Percentiles rank a stretch among this genome's conserved stretches.
phyloP scores from a whole-genome alignment of 805 yeast genomes.

The Saturnispora silvae region DNA sequence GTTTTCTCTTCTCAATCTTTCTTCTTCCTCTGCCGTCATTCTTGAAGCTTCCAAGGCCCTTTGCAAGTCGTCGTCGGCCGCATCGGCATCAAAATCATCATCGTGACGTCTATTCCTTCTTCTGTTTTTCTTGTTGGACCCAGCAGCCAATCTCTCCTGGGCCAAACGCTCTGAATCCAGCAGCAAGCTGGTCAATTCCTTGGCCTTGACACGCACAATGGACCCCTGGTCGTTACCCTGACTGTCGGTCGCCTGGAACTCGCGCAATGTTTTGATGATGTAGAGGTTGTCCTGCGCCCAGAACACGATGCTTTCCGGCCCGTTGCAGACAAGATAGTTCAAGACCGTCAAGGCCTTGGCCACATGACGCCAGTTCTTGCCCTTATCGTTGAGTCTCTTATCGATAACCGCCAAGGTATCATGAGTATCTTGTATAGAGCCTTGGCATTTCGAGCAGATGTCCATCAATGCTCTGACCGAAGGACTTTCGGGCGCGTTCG shows the following conservation, averaged over 20 bases:
- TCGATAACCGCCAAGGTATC: conserved; percentile 93
- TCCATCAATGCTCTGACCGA: conserved; percentile 73
- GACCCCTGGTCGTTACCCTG: conserved; percentile 78
- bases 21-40: conserved; percentile 78
- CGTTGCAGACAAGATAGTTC: conserved; percentile 76
- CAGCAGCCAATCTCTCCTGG: conserved; percentile 47
- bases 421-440: conserved; percentile 60
- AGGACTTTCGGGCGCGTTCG: conserved; percentile 84
- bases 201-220: conserved; percentile 79
- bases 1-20: conserved; percentile 37
- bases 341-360: conserved; percentile 85
- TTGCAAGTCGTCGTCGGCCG: conserved; percentile 66
- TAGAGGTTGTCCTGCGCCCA: conserved; percentile 90
- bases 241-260: conserved; percentile 76
- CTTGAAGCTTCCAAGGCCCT: conserved; percentile 73
- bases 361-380: conserved; percentile 94
- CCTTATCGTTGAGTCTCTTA: conserved; percentile 86
- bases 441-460: conserved; percentile 63
- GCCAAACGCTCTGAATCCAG: conserved; percentile 72
- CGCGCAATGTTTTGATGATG: conserved; percentile 80
- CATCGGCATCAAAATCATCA: conserved; percentile 32
- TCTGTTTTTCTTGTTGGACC: conserved; percentile 19
- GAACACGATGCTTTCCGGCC: conserved; percentile 77
- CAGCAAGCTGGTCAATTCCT: conserved; percentile 70
- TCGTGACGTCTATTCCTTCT: conserved; percentile 19